Evolutionary conservation across 129 eudicot genomes (phyloP), one percentile per base, ranked within the genome.

Genomic region (Pseudognaphalium luteoalbum): DNA sequence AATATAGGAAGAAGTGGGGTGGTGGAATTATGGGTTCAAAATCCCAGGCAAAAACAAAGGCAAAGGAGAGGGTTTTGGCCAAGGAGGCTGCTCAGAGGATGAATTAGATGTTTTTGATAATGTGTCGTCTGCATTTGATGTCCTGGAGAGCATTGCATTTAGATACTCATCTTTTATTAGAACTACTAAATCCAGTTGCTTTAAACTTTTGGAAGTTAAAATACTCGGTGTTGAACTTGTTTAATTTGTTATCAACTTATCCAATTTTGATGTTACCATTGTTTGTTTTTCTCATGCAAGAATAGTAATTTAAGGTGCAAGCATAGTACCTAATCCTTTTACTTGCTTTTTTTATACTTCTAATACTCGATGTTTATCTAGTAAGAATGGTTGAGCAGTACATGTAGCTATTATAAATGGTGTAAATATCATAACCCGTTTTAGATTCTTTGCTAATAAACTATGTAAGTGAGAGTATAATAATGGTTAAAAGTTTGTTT

Each of bases 11-110:
- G 92, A 90, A 90, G 80, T 93, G 98, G 98, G 98, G 98, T 20
- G 98, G 98, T 22, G 96, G 96, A 5, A 82, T 93, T 28, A 93
- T 93, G 98, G 98, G 98, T 68, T 90, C 95, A 6, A 93, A 93
- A 57, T 93, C 96, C 10, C 98, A 93, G 69, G 98, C 98, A 32
- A 93, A 81, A 81, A 88, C 96, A 56, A 93, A 88, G 88, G 98
- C 98, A 0, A 93, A 88, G 25, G 98, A 93, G 72, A 86, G 89
- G 80, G 78, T 93, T 64, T 81, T 93, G 61, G 96, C 95, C 54
- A 93, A 93, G 86, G 98, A 93, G 52, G 95, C 96, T 80, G 98
- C 98, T 37, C 98, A 90, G 82, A 88, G 98, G 81, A 66, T 92
- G 93, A 84, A 41, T 57, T 88, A 86, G 83, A 77, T n/a, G 12